A percentile compares a stretch with the other conserved stretches of the same genome.
Conservation (phyloP, 2,329 filamentous ascomycete genomes). For the Cladosporium oxysporum region DNA sequence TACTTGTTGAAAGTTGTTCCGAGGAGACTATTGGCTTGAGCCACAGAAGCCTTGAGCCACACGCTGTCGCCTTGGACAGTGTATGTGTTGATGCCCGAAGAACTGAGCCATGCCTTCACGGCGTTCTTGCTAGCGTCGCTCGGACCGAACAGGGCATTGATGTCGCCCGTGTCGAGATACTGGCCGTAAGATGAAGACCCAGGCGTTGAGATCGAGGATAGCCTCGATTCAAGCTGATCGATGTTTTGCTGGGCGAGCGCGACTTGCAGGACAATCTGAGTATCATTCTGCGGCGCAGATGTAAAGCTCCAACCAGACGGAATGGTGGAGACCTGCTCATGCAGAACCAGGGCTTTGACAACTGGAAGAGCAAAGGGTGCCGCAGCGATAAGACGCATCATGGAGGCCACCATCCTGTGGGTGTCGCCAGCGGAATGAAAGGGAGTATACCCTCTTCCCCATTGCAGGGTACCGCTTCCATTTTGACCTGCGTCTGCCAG, state of each 20-base stretch:
- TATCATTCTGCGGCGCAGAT: not conserved
- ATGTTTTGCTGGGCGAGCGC: slow-evolving; percentile 6
- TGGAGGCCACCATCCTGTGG: not conserved
- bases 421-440: not conserved
- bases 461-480: not conserved
- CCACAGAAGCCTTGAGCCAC: slow-evolving; percentile 56
- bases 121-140: slow-evolving; percentile 49
- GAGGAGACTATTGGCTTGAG: slow-evolving; percentile 55
- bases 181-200: slow-evolving; percentile 60
- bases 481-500: not conserved
- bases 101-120: slow-evolving; percentile 58
- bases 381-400: not conserved
- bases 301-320: not conserved
- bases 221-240: slow-evolving; percentile 55
- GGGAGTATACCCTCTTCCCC: no score
- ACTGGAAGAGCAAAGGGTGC: not conserved
- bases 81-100: slow-evolving; percentile 53
- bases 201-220: slow-evolving; percentile 64
- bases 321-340: not conserved
- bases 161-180: slow-evolving; percentile 62
- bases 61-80: slow-evolving; percentile 62
- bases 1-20: slow-evolving; percentile 61
- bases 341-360: not conserved
- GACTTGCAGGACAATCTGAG: slow-evolving; percentile 5
- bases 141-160: slow-evolving; percentile 58